Evolutionary conservation across 768 basidiomycete genomes (phyloP).

Genomic region (Collybia mongolica): DNA sequence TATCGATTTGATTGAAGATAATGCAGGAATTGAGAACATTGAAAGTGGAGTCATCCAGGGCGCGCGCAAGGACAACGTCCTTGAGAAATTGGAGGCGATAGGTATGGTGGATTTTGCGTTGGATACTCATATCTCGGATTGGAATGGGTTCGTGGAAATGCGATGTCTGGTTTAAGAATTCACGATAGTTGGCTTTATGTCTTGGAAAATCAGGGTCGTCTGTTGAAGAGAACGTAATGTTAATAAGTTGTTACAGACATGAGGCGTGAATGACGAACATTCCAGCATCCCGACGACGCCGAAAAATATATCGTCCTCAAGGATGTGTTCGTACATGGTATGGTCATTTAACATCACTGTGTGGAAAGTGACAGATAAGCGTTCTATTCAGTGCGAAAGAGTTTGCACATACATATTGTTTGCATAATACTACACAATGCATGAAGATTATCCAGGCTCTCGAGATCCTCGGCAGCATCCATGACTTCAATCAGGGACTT

Average conservation of each 20-base stretch:
- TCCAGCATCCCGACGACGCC: slow-evolving; percentile 96
- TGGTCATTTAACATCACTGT: slow-evolving; percentile 95
- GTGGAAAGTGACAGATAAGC: slow-evolving; percentile 9
- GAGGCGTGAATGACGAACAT: slow-evolving; percentile 55
- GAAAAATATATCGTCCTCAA: slow-evolving; percentile 89
- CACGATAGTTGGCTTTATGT: slow-evolving; percentile 97
- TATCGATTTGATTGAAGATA: slow-evolving; percentile 99
- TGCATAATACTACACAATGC: slow-evolving; percentile 91
- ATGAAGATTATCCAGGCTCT: slow-evolving; percentile 88
- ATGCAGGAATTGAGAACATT: slow-evolving; percentile 96
- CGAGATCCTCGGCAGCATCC: slow-evolving; percentile 88
- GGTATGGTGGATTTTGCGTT: slow-evolving; percentile 92
- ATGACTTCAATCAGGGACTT: slow-evolving; percentile 83
- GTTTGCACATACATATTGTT: slow-evolving; percentile 67
- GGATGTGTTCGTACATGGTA: slow-evolving; percentile 89
- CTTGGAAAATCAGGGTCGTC: slow-evolving; percentile 96
- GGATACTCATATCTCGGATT: slow-evolving; percentile 72
- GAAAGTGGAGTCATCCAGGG: slow-evolving; percentile 95
- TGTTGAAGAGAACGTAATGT: slow-evolving; percentile 27
- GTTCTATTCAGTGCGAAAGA: background rate
- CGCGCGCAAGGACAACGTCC: slow-evolving; percentile 94
- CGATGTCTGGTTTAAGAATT: slow-evolving; percentile 82
- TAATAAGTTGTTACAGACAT: slow-evolving; percentile 7
- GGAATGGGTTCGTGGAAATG: slow-evolving; percentile 88
- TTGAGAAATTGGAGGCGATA: slow-evolving; percentile 97